Evolutionary conservation across 1,139 yeast genomes (phyloP), one percentile per base, ranked within the genome.

Genomic region (Schwanniomyces etchellsii): DNA sequence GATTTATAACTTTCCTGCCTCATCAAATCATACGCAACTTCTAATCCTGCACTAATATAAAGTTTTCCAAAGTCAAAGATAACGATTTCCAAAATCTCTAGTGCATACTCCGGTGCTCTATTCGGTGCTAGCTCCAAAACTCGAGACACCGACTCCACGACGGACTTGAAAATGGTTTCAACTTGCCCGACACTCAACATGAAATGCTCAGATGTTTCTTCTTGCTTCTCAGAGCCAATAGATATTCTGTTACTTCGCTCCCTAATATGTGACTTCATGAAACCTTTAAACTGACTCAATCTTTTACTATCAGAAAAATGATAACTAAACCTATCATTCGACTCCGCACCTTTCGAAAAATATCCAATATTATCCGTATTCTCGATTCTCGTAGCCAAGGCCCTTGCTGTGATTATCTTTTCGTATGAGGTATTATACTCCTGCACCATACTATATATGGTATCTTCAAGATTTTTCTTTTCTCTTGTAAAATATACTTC

Each of bases 81-180:
- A 31, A 86, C 52, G 22, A 84, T 64, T 36, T 82, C 85, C 41
- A 85, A 64, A 14, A 88, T 57, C 36, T 78, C 86, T 30, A 76
- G 60, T 0, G 88, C 73, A 45, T 78, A 74, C 28, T 74, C 80
- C 3, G 82, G 72, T 5, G 84, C 65, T 38, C 72, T 79, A 14
- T 57, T 52, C 1, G 94, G 85, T 1, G 79, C 68, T 31, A 89
- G 58, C 46, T 86, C 96, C 47, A 85, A 70, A 5, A 81, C 66
- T 46, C 97, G 67, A 3, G 94, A 82, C 5, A 86, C 65, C 1
- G 91, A 72, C 54, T 89, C 97, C 18, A 88, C 84, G 3, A 81
- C 71, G 18, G 85, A 74, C 41, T 78, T 78, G 26, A 88, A 60
- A 35, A 85, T 70, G 1, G 68, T 61, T 43, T 85, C 91, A 3